Evolutionary conservation across 2,329 filamentous ascomycete species (phyloP), one percentile per base, ranked within the genome.

Genomic region (Triangularia verruculosa): DNA sequence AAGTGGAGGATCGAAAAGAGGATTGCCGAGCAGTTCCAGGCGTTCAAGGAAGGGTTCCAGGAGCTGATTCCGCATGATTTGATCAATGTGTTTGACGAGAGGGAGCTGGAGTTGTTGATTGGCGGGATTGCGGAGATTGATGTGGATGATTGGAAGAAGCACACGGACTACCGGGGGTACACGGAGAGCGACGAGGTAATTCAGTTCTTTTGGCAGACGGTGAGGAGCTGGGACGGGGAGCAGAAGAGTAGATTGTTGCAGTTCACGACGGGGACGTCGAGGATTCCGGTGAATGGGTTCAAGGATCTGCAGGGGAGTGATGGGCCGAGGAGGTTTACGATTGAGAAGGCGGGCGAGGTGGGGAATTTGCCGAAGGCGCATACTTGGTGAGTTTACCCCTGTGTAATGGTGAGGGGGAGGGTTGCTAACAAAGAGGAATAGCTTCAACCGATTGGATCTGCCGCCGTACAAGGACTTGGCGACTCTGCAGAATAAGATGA

Each of bases 121-220:
- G 95, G 95, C 69, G 95, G 95, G 84, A 99, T 99, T 72, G 95
- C 95, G n/a, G 95, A 99, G 78, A 99, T 99, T 70, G 95, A 99
- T 73, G 94, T 99, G 15, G 95, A 99, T 65, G 95, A 99, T 78
- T 99, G 95, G 95, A 98, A 99, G 89, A 99, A 99, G 83, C 95
- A 99, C 80, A 99, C 95, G 55, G 95, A 99, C 75, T 99, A 99
- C 78, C 90, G 95, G 71, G 95, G 95, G 61, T 99, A 99, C 83
- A 97, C 96, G 9, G 95, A 99, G 79, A 93, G 89, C 63, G 95
- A 99, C 72, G 92, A 97, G 74, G 95, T 99, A 25, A 95, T 99
- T 69, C 91, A 96, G 77, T 93, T 96, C 82, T 99, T 99, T 85
- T 99, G 95, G 95, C 93, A 97, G 82, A 94, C 91, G 66, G 95